phyloP scores from a whole-genome alignment of 192 early-diverging fungal genomes.

The Lobosporangium transversale region DNA sequence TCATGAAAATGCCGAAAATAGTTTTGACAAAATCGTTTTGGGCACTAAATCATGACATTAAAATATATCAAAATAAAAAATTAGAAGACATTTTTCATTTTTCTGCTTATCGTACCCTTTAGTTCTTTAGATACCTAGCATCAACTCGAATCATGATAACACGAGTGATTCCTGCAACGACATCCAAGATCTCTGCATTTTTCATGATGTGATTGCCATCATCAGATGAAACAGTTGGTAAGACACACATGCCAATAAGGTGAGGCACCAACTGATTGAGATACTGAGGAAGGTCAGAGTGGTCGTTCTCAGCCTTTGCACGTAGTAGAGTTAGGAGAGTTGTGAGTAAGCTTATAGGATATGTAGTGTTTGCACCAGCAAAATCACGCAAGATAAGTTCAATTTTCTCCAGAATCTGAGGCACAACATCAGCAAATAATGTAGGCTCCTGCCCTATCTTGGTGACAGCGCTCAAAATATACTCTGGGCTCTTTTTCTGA shows the following conservation, averaged over 20 bases:
- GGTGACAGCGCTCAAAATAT: slow-evolving; percentile 56
- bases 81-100: too few species aligned
- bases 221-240: slow-evolving; percentile 39
- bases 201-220: slow-evolving; percentile 34
- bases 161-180: slow-evolving; percentile 54
- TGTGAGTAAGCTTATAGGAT: slow-evolving; percentile 58
- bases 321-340: slow-evolving; percentile 57
- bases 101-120: too few species aligned
- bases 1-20: slow-evolving; percentile 57
- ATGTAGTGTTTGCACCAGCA: slow-evolving; percentile 39
- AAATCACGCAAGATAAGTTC: slow-evolving; percentile 40
- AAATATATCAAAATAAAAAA: too few species aligned
- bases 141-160: slow-evolving; percentile 57
- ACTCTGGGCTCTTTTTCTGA: slow-evolving; percentile 43
- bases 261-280: slow-evolving; percentile 51
- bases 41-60: slow-evolving; percentile 32
- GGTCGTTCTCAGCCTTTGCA: slow-evolving; percentile 41
- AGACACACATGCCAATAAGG: slow-evolving; percentile 55
- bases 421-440: slow-evolving; percentile 56
- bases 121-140: slow-evolving; percentile 38
- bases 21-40: slow-evolving; percentile 56
- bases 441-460: slow-evolving; percentile 56
- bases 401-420: slow-evolving; percentile 62
- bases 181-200: slow-evolving; percentile 49
- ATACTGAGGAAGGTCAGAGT: slow-evolving; percentile 55